A percentile compares a stretch with the other conserved stretches of the same genome.
Evolutionary conservation across 345 rosid species (phyloP).

Genomic region (Citrus australasica): DNA sequence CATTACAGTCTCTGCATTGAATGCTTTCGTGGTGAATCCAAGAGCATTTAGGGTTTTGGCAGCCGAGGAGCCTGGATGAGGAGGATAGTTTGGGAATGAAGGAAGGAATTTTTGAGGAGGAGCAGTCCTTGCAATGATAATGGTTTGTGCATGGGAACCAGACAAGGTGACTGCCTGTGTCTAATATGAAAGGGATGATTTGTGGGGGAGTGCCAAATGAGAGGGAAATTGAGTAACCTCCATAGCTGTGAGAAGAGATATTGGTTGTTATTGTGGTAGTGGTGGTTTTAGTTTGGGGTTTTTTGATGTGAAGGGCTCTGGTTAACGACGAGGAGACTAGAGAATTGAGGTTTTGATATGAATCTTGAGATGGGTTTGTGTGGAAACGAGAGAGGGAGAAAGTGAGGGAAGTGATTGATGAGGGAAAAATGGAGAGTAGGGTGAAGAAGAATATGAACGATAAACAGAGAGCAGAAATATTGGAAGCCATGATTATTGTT

Average conservation of each 20-base stretch:
- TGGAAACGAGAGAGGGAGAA: slow-evolving; percentile 21
- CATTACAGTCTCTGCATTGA: slow-evolving; percentile 16
- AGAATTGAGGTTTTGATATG: slow-evolving; percentile 23
- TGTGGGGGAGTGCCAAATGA: slow-evolving; percentile 32
- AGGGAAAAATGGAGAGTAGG: slow-evolving; percentile 8
- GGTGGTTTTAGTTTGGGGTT: slow-evolving; percentile 9
- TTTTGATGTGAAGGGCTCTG: slow-evolving; percentile 39
- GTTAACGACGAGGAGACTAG: slow-evolving; percentile 27
- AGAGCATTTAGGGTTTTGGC: slow-evolving; percentile 42
- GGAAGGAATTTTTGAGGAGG: slow-evolving; percentile 16
- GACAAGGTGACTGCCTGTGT: slow-evolving; percentile 32
- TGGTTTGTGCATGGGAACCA: slow-evolving; percentile 44
- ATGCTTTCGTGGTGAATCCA: slow-evolving; percentile 26
- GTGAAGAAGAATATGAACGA: neutral
- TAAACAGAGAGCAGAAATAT: neutral
- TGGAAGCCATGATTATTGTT: slow-evolving; percentile 13
- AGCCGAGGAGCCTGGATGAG: slow-evolving; percentile 31
- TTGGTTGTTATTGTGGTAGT: neutral
- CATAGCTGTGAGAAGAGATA: slow-evolving; percentile 22
- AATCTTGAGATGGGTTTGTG: slow-evolving; percentile 17
- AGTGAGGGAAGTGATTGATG: slow-evolving; percentile 13
- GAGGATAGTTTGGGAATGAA: slow-evolving; percentile 35
- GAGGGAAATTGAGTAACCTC: slow-evolving; percentile 27
- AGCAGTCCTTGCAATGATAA: slow-evolving; percentile 35
- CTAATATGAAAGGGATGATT: slow-evolving; percentile 24